phyloP scores from a whole-genome alignment of 2,329 filamentous ascomycete species.

The Penicillium sp. region DNA sequence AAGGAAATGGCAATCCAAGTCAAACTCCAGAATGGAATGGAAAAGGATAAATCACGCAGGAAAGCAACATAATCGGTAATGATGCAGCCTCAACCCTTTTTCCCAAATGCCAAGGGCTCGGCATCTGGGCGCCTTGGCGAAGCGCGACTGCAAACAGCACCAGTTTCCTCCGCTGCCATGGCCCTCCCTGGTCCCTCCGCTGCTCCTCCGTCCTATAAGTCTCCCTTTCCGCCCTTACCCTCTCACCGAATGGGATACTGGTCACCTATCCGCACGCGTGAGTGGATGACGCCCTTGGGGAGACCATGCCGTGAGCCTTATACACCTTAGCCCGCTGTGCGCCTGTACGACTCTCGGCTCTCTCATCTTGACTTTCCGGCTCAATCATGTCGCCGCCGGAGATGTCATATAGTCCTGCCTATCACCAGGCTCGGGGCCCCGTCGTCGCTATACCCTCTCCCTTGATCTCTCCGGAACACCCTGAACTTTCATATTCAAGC shows the following conservation, averaged over 20 bases:
- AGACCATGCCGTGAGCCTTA: conserved; percentile 24
- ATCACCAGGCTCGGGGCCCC: conserved; percentile 31
- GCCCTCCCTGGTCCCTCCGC: conserved; percentile 25
- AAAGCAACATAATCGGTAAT: background rate
- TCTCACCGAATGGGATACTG: conserved; percentile 5
- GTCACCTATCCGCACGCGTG: conserved; percentile 2
- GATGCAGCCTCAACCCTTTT: conserved; percentile 12
- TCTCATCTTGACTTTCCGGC: conserved; percentile 10
- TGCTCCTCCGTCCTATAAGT: conserved; percentile 17
- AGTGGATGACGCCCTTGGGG: conserved; percentile 12
- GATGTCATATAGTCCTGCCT: conserved; percentile 39
- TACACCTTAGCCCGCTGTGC: conserved; percentile 20
- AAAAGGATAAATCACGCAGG: background rate
- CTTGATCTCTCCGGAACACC: conserved; percentile 21
- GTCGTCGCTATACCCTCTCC: conserved; percentile 23
- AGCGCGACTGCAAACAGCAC: conserved; percentile 24
- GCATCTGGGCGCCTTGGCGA: conserved; percentile 32
- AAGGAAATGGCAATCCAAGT: background rate
- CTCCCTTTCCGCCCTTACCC: conserved; percentile 21
- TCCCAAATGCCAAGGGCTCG: conserved; percentile 31
- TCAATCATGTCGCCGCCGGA: conserved; percentile 33
- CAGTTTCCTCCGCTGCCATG: conserved; percentile 25
- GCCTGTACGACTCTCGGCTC: conserved; percentile 18
- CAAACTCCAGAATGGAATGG: background rate
- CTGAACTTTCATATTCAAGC: conserved; percentile 12